These are phyloP conservation scores for Schwanniomyces polymorphus DNA, from an alignment of 805 yeast genomes.

Conservation along the genomic window DNA sequence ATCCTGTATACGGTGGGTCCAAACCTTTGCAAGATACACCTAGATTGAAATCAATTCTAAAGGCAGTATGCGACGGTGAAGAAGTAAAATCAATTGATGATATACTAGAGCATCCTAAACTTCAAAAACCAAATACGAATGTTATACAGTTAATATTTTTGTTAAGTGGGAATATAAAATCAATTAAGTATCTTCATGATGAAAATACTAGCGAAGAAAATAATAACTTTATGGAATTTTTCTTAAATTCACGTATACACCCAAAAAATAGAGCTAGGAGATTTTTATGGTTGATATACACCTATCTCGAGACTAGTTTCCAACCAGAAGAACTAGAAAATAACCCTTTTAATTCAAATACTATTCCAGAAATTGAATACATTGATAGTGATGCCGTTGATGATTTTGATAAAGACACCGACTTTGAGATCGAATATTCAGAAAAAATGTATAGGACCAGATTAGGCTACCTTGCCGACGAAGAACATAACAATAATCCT, in stretches of 20 bases:
- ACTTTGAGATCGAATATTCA: constrained; percentile 48
- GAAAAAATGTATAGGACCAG: constrained; percentile 48
- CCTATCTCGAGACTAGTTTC: constrained; percentile 74
- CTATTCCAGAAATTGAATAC: constrained; percentile 36
- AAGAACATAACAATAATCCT: constrained; percentile 32
- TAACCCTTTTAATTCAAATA: constrained; percentile 58
- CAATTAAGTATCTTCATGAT: constrained; percentile 41
- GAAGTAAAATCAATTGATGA: constrained; percentile 52
- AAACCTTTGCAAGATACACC: constrained; percentile 95
- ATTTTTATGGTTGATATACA: constrained; percentile 80
- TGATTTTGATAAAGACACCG: constrained; percentile 47
- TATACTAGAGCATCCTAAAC: constrained; percentile 34
- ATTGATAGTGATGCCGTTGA: constrained; percentile 25
- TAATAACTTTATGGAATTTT: constrained; percentile 61
- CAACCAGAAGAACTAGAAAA: constrained; percentile 45
- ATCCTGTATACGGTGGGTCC: constrained; percentile 45
- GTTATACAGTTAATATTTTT: constrained; percentile 70
- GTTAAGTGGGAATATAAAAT: constrained; percentile 62
- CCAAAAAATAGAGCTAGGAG: constrained; percentile 69
- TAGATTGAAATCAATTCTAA: constrained; percentile 81
- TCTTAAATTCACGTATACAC: constrained; percentile 59
- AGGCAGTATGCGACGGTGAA: constrained; percentile 77
- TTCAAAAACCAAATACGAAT: constrained; percentile 54
- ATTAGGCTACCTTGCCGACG: constrained; percentile 38
- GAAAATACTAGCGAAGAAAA: constrained; percentile 14